Conservation (phyloP, 1,139 yeast species). For the Lodderomyces elongisporus region DNA sequence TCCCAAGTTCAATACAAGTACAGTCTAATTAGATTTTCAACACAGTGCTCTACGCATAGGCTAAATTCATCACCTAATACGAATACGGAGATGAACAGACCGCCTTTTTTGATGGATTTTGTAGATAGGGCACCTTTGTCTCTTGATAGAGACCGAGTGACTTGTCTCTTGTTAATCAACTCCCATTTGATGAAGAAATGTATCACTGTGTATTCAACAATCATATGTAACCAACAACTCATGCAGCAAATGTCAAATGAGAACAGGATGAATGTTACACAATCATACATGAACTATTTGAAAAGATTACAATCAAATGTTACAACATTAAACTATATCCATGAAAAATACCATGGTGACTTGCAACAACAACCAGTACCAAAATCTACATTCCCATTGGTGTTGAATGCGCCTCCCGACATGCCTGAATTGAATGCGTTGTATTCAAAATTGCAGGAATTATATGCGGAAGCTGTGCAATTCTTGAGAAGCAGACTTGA, state of each 20-base stretch:
- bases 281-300: constrained; percentile 47
- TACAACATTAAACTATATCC: constrained; percentile 47
- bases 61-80: too few species aligned
- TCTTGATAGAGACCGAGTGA: constrained; percentile 43
- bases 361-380: constrained; percentile 18
- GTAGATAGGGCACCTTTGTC: constrained; percentile 15
- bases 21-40: too few species aligned
- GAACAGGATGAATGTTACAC: constrained; percentile 35
- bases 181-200: constrained; percentile 50
- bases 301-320: constrained; percentile 52
- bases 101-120: too few species aligned
- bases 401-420: constrained; percentile 51
- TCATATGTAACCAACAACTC: constrained; percentile 32
- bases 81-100: too few species aligned
- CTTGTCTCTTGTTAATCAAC: constrained; percentile 48
- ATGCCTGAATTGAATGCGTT: constrained; percentile 49
- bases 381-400: constrained; percentile 44
- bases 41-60: too few species aligned
- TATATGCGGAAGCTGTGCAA: constrained; percentile 53
- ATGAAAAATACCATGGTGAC: constrained; percentile 46
- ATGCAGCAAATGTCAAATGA: constrained; percentile 34
- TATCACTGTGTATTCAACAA: constrained; percentile 30
- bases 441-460: constrained; percentile 44
- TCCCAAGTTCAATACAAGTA: too few species aligned
- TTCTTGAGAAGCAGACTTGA: constrained; percentile 44